phyloP scores from a whole-genome alignment of 1,284 basidiomycete genomes.

The Tranzscheliella williamsii region DNA sequence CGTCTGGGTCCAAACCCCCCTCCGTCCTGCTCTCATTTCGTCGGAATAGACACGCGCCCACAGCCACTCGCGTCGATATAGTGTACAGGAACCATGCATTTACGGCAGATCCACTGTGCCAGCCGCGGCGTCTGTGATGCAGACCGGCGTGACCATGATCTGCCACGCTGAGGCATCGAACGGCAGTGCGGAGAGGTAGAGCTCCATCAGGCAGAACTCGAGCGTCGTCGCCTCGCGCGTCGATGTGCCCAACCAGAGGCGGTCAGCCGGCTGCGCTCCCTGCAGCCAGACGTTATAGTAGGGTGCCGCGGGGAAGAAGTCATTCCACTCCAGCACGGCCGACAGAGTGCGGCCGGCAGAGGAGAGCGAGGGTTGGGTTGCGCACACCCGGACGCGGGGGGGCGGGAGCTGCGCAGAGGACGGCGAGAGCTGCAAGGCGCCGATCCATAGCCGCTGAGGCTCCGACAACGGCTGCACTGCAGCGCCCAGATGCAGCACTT shows the following conservation, averaged over 20 bases:
- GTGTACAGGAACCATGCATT: too few species aligned
- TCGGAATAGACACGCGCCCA: constrained; percentile 2
- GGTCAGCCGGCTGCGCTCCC: neutral
- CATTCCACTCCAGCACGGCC: neutral
- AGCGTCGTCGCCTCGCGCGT: constrained; percentile 22
- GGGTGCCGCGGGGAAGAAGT: neutral
- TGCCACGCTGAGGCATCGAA: neutral
- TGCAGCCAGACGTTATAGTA: constrained; percentile 28
- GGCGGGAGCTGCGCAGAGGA: neutral
- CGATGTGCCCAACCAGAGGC: constrained; percentile 23
- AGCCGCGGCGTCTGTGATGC: neutral
- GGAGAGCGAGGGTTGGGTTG: too few species aligned
- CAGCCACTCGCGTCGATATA: too few species aligned
- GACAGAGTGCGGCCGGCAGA: too few species aligned
- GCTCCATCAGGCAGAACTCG: constrained; percentile 14
- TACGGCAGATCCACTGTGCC: too few species aligned
- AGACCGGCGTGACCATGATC: constrained; percentile 8
- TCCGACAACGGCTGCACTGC: too few species aligned
- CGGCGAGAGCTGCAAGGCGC: constrained; percentile 9
- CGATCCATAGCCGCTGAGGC: constrained; percentile 1
- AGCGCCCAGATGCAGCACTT: too few species aligned
- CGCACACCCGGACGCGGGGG: too few species aligned
- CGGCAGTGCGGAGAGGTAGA: neutral
- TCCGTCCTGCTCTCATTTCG: too few species aligned
- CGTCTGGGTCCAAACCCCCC: constrained; percentile 32